phyloP scores from a whole-genome alignment of 2,329 filamentous ascomycete genomes.

The Scedosporium minutisporum region DNA sequence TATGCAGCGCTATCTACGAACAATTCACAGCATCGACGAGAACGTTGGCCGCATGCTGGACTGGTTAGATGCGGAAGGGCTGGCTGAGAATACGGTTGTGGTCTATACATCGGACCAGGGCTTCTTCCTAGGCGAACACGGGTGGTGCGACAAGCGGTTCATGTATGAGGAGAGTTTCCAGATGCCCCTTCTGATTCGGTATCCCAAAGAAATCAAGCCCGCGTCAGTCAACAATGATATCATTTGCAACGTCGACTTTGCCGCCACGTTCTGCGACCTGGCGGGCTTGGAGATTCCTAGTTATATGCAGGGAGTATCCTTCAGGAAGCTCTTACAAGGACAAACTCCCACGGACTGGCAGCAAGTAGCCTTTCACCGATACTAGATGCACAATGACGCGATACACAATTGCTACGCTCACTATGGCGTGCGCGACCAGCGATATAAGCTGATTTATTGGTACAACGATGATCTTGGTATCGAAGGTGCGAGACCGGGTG shows the following conservation, averaged over 20 bases:
- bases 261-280: slow-evolving; percentile 37
- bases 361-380: slow-evolving; percentile 43
- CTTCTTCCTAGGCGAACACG: slow-evolving; percentile 47
- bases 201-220: slow-evolving; percentile 29
- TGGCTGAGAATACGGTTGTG: slow-evolving; percentile 37
- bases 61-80: slow-evolving; percentile 29
- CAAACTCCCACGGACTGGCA: slow-evolving; percentile 33
- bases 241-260: slow-evolving; percentile 45
- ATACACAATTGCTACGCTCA: slow-evolving; percentile 41
- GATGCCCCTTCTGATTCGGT: slow-evolving; percentile 43
- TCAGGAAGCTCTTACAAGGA: slow-evolving; percentile 24
- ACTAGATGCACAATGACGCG: slow-evolving; percentile 45
- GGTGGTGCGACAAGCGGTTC: slow-evolving; percentile 49
- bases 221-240: slow-evolving; percentile 35
- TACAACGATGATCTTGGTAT: slow-evolving; percentile 40
- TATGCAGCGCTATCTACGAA: slow-evolving; percentile 44
- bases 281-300: slow-evolving; percentile 29
- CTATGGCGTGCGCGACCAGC: slow-evolving; percentile 39
- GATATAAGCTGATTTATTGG: slow-evolving; percentile 48
- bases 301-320: slow-evolving; percentile 43
- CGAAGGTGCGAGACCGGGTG: slow-evolving; percentile 30
- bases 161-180: slow-evolving; percentile 49
- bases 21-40: slow-evolving; percentile 42
- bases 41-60: slow-evolving; percentile 39
- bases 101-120: slow-evolving; percentile 47